These are phyloP conservation scores for Trichocomaceae sp. DNA, from an alignment of 2,329 filamentous ascomycete genomes.

Conservation along the genomic window DNA sequence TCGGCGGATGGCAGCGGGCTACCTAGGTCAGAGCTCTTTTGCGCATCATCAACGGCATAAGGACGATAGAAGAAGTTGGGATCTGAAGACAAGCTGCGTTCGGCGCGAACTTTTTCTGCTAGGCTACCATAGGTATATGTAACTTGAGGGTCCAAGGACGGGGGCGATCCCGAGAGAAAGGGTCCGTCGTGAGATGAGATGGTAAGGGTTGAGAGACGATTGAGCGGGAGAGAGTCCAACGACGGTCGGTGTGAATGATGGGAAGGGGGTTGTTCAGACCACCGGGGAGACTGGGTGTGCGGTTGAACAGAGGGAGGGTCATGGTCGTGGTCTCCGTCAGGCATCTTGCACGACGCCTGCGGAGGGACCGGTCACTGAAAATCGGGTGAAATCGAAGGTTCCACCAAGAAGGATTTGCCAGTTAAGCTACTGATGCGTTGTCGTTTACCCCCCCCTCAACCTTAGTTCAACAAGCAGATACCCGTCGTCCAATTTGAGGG, in stretches of 20 bases:
- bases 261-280: constrained; percentile 19
- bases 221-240: constrained; percentile 20
- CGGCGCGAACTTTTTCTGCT: constrained; percentile 15
- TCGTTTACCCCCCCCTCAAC: constrained; percentile 15
- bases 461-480: constrained; percentile 1
- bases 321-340: constrained; percentile 36
- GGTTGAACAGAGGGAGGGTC: constrained; percentile 11
- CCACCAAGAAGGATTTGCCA: constrained; percentile 12
- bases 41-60: constrained; percentile 29
- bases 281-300: constrained; percentile 3
- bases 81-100: constrained; percentile 31
- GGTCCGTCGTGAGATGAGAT: constrained; percentile 21
- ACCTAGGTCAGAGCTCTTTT: constrained; percentile 22
- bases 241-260: constrained; percentile 17
- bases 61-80: constrained; percentile 49
- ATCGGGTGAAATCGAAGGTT: constrained; percentile 20
- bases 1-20: constrained; percentile 16
- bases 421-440: constrained; percentile 28
- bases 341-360: constrained; percentile 34
- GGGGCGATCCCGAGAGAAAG: constrained; percentile 16
- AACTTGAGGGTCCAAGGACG: neutral
- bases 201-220: constrained; percentile 24
- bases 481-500: constrained; percentile 16
- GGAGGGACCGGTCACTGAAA: constrained; percentile 18
- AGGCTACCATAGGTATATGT: neutral